Evolutionary conservation across 169 alveolate genomes (phyloP), one percentile per base, ranked within the genome.

Genomic region (Plasmodium cynomolgi): DNA sequence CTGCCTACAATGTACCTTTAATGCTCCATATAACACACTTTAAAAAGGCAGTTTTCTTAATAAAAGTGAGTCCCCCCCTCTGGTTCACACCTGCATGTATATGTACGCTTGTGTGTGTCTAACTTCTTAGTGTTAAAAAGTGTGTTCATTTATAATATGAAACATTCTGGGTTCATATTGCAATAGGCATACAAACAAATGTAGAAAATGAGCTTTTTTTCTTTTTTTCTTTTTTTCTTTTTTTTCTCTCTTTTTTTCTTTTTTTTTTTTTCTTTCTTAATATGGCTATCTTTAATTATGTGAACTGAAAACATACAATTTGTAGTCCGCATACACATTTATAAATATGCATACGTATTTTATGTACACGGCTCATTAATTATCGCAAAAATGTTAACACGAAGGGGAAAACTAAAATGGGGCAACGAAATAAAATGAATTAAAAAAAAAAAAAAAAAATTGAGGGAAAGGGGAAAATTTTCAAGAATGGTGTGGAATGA

Each of bases 281-380:
- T 50, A 50, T 77, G 68, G 84, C 71, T 8, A 77, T 44, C 91
- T 31, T 82, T 11, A 71, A 73, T 83, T 83, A 73, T 72, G 34
- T 73, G 71, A 73, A n/a, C 33, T 83, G 34, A 31, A 83, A 72
- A 47, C 71, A 34, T 50, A 85, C 58, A 72, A 85, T 47, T 33
- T 68, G 74, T 17, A 17, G 31, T 37, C 26, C 23, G 71, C 39
- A 47, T 56, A 31, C 37, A 85, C 2, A 33, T 72, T 44, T 58
- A 84, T 47, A 75, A n/a, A 41, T 58, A 74, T 4, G 81, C 86
- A 20, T 33, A 84, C 47, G 71, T 93, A 47, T 41, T 83, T 41
- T 83, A 50, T 91, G 71, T 58, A 82, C 74, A 71, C 33, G 54
- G 71, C 71, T 72, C 77, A 31, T 44, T 54, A 73, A 73, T 7